A percentile compares a stretch with the other conserved stretches of the same genome.
Evolutionary conservation across 345 rosid genomes (phyloP).

Genomic region (Salix suchowensis): DNA sequence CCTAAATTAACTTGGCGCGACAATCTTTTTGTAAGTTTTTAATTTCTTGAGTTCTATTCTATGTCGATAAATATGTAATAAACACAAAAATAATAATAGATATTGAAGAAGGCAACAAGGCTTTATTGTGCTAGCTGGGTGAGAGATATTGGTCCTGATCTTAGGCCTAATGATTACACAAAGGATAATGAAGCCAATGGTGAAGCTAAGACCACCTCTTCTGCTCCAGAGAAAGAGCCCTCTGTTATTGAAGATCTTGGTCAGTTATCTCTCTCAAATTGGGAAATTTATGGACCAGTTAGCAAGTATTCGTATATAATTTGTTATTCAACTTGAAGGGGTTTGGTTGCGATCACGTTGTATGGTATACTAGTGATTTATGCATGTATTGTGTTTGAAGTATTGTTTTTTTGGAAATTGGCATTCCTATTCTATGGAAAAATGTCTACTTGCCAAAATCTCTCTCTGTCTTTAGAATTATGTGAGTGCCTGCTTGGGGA

Average conservation of each 20-base stretch:
- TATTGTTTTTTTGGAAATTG: background rate
- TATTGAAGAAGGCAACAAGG: slow-evolving; percentile 85
- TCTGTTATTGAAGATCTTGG: slow-evolving; percentile 88
- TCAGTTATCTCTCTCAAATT: slow-evolving; percentile 21
- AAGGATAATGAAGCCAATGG: slow-evolving; percentile 42
- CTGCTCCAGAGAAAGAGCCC: slow-evolving; percentile 47
- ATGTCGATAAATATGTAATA: background rate
- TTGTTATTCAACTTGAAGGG: background rate
- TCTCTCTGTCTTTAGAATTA: background rate
- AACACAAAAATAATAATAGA: slow-evolving; percentile 28
- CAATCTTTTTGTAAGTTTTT: slow-evolving; percentile 46
- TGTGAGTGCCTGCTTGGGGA: background rate
- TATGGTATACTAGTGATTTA: background rate
- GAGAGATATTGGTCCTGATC: slow-evolving; percentile 90
- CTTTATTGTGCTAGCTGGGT: slow-evolving; percentile 94
- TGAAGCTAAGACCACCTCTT: slow-evolving; percentile 8
- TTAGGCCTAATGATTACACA: slow-evolving; percentile 77
- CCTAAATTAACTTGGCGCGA: slow-evolving; percentile 81
- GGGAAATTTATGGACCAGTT: background rate
- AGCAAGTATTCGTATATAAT: background rate
- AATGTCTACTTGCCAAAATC: background rate
- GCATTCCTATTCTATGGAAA: background rate
- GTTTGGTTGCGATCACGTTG: background rate
- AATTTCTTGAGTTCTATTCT: background rate
- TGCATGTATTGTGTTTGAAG: background rate